phyloP scores from a whole-genome alignment of 129 eudicot genomes.

The Gnaphalium uliginosum region DNA sequence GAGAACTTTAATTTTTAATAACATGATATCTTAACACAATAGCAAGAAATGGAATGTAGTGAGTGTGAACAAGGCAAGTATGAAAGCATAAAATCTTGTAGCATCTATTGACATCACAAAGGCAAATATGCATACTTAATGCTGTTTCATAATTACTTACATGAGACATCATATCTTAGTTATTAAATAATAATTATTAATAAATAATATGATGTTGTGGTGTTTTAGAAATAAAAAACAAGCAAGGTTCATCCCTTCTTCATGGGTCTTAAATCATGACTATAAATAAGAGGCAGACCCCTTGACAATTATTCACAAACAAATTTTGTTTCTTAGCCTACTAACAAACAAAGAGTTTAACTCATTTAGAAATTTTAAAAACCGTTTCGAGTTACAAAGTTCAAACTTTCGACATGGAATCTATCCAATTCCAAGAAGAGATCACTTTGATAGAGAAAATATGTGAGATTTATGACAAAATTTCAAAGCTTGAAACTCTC shows the following conservation, averaged over 20 bases:
- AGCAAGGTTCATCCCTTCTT: slow-evolving; percentile 19
- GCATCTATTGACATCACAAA: neutral
- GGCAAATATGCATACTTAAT: neutral
- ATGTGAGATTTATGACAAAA: slow-evolving; percentile 52
- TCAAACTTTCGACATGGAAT: slow-evolving; percentile 43
- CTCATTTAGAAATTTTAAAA: neutral
- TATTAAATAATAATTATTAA: neutral
- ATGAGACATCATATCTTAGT: neutral
- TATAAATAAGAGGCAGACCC: neutral
- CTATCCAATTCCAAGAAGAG: slow-evolving; percentile 36
- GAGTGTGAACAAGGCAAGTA: neutral
- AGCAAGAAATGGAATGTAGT: neutral
- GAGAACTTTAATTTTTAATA: slow-evolving; percentile 30
- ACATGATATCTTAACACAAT: no score
- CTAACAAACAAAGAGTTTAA: neutral
- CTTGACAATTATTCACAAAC: neutral
- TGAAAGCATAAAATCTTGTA: neutral
- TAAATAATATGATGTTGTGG: neutral
- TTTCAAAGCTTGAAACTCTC: slow-evolving; percentile 58
- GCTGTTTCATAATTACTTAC: no score
- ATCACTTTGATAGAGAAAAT: slow-evolving; percentile 46
- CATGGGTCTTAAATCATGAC: neutral
- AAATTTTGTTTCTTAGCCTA: neutral
- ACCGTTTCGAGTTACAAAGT: neutral
- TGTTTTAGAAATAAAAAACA: neutral